A percentile compares a stretch with the other conserved stretches of the same genome.
Evolutionary conservation across 2,329 filamentous ascomycete genomes (phyloP).

Genomic region (Trichoderma koningii): DNA sequence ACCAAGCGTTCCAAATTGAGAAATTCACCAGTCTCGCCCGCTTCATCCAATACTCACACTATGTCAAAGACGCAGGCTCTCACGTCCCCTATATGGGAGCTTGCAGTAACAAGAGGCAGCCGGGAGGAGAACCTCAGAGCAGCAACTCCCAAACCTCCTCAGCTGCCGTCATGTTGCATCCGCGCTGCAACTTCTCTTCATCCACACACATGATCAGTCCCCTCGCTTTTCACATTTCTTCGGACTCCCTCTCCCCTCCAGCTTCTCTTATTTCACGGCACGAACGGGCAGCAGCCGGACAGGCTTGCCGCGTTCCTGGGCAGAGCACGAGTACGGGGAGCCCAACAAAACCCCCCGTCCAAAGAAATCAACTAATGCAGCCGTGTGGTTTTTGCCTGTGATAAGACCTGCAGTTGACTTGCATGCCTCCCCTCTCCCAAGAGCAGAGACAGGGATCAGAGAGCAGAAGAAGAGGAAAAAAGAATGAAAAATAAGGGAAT

Average conservation of each 20-base stretch:
- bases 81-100: too few species aligned
- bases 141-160: neutral
- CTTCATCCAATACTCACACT: neutral
- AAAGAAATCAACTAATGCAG: neutral
- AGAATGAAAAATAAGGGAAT: neutral
- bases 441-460: neutral
- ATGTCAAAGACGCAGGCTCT: neutral
- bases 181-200: neutral
- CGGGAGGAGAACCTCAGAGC: neutral
- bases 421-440: neutral
- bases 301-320: too few species aligned
- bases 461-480: neutral
- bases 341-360: slow-evolving; percentile 1
- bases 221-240: neutral
- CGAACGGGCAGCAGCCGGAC: too few species aligned
- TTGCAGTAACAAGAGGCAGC: neutral
- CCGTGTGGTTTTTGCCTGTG: neutral
- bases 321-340: neutral
- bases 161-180: slow-evolving; percentile 8
- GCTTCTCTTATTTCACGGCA: neutral
- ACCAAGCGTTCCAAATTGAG: too few species aligned
- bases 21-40: neutral
- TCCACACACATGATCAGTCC: too few species aligned
- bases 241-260: neutral
- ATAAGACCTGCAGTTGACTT: slow-evolving; percentile 17